Conservation (phyloP, 2,329 filamentous ascomycete species). For the Hymenoscyphus linearis region DNA sequence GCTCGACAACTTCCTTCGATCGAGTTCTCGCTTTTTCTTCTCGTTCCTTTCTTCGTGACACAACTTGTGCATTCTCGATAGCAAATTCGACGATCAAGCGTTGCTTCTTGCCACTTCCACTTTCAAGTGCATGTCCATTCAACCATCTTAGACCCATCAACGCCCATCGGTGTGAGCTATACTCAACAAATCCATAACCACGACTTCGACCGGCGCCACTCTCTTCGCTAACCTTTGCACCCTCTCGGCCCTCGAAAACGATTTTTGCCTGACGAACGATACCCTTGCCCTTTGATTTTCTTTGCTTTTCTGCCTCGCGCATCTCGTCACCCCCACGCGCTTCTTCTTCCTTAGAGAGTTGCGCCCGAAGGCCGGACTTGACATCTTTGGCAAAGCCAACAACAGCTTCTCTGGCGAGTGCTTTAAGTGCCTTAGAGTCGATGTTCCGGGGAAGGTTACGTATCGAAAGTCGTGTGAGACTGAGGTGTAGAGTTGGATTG, state of each 20-base stretch:
- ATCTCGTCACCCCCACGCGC: constrained; percentile 74
- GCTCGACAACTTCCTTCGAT: constrained; percentile 31
- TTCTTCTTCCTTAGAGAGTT: constrained; percentile 85
- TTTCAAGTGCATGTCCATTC: constrained; percentile 66
- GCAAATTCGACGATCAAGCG: constrained; percentile 93
- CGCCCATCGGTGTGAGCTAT: constrained; percentile 86
- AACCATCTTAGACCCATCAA: constrained; percentile 93
- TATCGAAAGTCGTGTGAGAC: constrained; percentile 81
- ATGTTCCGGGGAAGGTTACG: constrained; percentile 85
- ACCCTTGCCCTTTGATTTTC: constrained; percentile 78
- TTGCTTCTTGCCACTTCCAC: constrained; percentile 70
- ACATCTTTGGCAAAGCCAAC: constrained; percentile 92
- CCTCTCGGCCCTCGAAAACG: constrained; percentile 83
- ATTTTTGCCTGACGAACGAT: constrained; percentile 92
- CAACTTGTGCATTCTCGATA: constrained; percentile 95
- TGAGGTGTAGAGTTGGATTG: constrained; percentile 85
- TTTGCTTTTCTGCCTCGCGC: constrained; percentile 70
- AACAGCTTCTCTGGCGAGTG: constrained; percentile 83
- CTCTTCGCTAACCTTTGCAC: constrained; percentile 74
- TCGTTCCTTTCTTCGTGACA: constrained; percentile 66
- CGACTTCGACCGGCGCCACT: constrained; percentile 76
- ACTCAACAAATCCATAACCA: constrained; percentile 97
- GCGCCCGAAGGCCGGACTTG: constrained; percentile 67
- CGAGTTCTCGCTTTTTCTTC: constrained; percentile 50
- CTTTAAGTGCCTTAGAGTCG: constrained; percentile 82